Evolutionary conservation across 148 eudicot species (phyloP).

Genomic region (Euryodendron excelsum): DNA sequence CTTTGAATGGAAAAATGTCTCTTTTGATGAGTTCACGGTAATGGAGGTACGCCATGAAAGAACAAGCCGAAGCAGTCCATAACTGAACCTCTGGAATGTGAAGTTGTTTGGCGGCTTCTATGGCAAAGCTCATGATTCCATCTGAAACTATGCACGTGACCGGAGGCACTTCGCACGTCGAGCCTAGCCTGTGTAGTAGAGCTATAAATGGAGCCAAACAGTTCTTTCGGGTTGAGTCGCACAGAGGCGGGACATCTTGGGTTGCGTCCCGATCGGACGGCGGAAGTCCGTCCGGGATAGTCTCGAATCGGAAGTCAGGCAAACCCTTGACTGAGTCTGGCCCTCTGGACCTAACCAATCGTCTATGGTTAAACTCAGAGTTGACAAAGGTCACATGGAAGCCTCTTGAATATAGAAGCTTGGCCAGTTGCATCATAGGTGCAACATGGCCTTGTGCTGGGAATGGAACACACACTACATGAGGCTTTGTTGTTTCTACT

Average conservation of each 20-base stretch:
- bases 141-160: not conserved
- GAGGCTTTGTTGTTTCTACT: not conserved
- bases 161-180: too few species aligned
- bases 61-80: slow-evolving; percentile 3
- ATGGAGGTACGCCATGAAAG: not conserved
- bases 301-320: not conserved
- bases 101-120: not conserved
- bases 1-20: not conserved
- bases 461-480: not conserved
- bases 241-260: not conserved
- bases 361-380: slow-evolving; percentile 2
- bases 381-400: slow-evolving; percentile 4
- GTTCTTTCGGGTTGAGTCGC: not conserved
- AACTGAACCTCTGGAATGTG: not conserved
- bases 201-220: not conserved
- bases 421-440: slow-evolving; percentile 2
- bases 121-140: not conserved
- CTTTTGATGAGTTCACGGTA: not conserved
- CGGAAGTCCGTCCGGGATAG: not conserved
- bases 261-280: not conserved
- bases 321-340: not conserved
- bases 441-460: slow-evolving; percentile 4
- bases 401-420: slow-evolving; percentile 5
- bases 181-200: too few species aligned
- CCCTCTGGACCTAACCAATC: not conserved